These are phyloP conservation scores for Colletotrichum camelliae DNA, from an alignment of 2,329 filamentous ascomycete species.

Conservation along the genomic window DNA sequence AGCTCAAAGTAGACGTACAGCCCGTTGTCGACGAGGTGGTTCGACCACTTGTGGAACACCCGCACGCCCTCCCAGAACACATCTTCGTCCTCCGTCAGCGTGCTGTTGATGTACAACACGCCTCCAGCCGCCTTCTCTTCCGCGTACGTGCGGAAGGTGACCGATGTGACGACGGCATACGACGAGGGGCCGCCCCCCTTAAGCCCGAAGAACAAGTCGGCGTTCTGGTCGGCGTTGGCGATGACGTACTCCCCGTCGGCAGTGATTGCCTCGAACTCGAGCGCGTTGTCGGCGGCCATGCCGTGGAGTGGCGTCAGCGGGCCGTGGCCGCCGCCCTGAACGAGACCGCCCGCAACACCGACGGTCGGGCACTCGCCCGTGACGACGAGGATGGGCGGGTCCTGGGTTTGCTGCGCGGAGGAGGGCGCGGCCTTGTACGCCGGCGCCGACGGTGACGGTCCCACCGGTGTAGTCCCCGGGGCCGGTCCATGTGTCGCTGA, in stretches of 20 bases:
- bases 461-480: constrained; percentile 50
- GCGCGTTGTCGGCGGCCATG: constrained; percentile 48
- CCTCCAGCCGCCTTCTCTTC: constrained; percentile 47
- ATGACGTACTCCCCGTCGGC: constrained; percentile 47
- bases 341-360: constrained; percentile 64
- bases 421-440: constrained; percentile 52
- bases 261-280: constrained; percentile 52
- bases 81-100: constrained; percentile 29
- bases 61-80: constrained; percentile 53
- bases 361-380: constrained; percentile 61
- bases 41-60: constrained; percentile 50
- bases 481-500: constrained; percentile 39
- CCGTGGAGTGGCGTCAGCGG: constrained; percentile 50
- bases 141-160: constrained; percentile 57
- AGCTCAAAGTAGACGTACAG: constrained; percentile 45
- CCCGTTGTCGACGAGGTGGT: constrained; percentile 44
- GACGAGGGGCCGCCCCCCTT: constrained; percentile 57
- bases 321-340: constrained; percentile 63
- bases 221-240: constrained; percentile 48
- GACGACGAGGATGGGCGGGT: constrained; percentile 48
- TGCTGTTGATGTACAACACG: constrained; percentile 41
- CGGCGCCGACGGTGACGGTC: constrained; percentile 59
- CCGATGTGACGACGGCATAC: constrained; percentile 56
- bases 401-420: constrained; percentile 46
- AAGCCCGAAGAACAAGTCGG: constrained; percentile 63